phyloP scores from a whole-genome alignment of 176 grass and related monocot species.

The Cenchrus americanus region DNA sequence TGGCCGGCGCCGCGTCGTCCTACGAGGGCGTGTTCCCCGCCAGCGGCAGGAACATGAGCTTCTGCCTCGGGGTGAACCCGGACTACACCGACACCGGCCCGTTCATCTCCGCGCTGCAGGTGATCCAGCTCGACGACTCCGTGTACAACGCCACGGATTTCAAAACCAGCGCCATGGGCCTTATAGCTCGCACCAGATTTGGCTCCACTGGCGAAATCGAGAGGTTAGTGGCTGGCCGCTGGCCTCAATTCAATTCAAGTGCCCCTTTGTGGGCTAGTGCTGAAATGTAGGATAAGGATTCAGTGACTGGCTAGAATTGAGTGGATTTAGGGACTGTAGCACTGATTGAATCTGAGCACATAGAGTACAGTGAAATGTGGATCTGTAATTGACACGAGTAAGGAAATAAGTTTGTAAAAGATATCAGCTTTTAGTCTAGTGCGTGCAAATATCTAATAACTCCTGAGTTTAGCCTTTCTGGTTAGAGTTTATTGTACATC shows the following conservation, averaged over 20 bases:
- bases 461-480: slow-evolving; percentile 10
- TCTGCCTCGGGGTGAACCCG: slow-evolving; percentile 75
- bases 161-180: slow-evolving; percentile 62
- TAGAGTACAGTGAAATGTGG: neutral
- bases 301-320: neutral
- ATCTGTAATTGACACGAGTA: neutral
- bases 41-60: slow-evolving; percentile 53
- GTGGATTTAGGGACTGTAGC: neutral
- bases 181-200: slow-evolving; percentile 85
- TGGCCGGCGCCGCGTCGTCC: slow-evolving; percentile 67
- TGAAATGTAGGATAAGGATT: neutral
- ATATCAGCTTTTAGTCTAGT: neutral
- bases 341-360: neutral
- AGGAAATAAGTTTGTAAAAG: neutral
- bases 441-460: neutral
- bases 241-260: neutral
- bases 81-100: slow-evolving; percentile 66
- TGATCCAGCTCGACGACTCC: slow-evolving; percentile 69
- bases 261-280: neutral
- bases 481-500: slow-evolving; percentile 9
- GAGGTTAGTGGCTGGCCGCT: slow-evolving; percentile 49
- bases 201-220: slow-evolving; percentile 62
- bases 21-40: slow-evolving; percentile 88
- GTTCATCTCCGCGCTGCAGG: slow-evolving; percentile 85
- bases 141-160: slow-evolving; percentile 95